Base-by-base conservation (phyloP, 495 filamentous ascomycete genomes). In the Annulohypoxylon maeteangense region DNA sequence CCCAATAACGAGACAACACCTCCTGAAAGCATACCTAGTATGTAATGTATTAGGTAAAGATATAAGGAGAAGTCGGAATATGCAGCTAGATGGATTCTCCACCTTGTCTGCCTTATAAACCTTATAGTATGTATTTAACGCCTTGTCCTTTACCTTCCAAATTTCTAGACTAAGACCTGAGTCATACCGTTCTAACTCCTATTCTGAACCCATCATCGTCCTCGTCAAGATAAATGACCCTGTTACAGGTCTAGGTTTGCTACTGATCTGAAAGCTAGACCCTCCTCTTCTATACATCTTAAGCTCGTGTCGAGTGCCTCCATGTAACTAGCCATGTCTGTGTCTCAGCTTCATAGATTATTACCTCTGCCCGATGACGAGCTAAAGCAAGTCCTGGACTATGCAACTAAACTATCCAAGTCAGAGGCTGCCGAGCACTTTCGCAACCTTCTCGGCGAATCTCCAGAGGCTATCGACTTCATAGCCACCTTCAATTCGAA, bases 401-500 rank as follows among this genome's bases (percentile, higher is more conserved):
- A 97, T 77, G 88, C 93, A 2, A 82, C 88, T 20, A 89, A 87
- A 1, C 76, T 85, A 11, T 88, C 93, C 29, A 93, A 90, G 73
- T 82, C 89, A 38, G 90, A 90, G 64, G 92, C 92, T 16, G 91
- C 89, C 25, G 89, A 93, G 20, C 91, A 98, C 78, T 90, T 99
- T 66, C 92, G 90, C 78, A 92, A 93, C 77, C 83, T 98, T 31
- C 88, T 99, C 1, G 95, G 94, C 48, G 93, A 97, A 76, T 93
- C 93, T 5, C 87, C 93, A 12, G 89, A 91, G 67, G 90, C 91
- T 0, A 79, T 98, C 65, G 93, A 97, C 65, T 99, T 98, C 77
- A 97, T 99, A 72, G 88, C 93, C 22, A 89, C 90, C 44, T 98
- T 97, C 85, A 98, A 95, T 77, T 83, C 89, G 8, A 90, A 88